Conservation (phyloP, 1,284 basidiomycete species). For the Sutorius eximius region DNA sequence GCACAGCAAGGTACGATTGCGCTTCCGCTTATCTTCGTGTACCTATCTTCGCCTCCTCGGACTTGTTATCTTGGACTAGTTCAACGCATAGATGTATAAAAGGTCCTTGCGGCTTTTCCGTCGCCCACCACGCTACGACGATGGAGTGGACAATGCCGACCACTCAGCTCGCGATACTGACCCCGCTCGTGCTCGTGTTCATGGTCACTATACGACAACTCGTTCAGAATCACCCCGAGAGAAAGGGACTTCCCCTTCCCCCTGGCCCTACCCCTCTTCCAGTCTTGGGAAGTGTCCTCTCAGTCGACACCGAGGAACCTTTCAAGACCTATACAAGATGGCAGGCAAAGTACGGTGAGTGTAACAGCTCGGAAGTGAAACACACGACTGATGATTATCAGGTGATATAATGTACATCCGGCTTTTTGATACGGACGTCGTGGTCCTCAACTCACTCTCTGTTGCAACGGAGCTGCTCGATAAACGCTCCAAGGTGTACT, state of each 20-base stretch:
- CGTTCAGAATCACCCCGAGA: slow-evolving; percentile 6
- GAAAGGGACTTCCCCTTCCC: slow-evolving; percentile 16
- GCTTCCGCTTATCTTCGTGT: no score
- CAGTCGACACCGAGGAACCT: slow-evolving; percentile 13
- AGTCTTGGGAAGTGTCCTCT: slow-evolving; percentile 18
- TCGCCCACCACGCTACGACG: not conserved
- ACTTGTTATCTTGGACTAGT: no score
- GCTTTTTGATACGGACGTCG: slow-evolving; percentile 22
- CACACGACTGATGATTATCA: slow-evolving; percentile 4
- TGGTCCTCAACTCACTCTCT: slow-evolving; percentile 20
- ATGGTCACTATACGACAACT: slow-evolving; percentile 2
- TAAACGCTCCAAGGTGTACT: slow-evolving; percentile 23
- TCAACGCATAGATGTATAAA: no score
- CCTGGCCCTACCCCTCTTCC: slow-evolving; percentile 19
- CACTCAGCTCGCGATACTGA: slow-evolving; percentile 2
- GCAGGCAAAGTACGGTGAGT: slow-evolving; percentile 21
- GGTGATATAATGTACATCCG: slow-evolving; percentile 26
- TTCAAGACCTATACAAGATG: slow-evolving; percentile 21
- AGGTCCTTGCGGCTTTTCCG: no score
- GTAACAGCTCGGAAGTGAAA: not conserved
- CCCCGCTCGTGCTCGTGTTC: not conserved
- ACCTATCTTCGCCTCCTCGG: no score
- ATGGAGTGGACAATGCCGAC: slow-evolving; percentile 13
- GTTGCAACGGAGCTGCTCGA: slow-evolving; percentile 18
- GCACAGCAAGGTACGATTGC: no score